Evolutionary conservation across 176 grass and related monocot species (phyloP), one percentile per base, ranked within the genome.

Genomic region (Ensete glaucum): DNA sequence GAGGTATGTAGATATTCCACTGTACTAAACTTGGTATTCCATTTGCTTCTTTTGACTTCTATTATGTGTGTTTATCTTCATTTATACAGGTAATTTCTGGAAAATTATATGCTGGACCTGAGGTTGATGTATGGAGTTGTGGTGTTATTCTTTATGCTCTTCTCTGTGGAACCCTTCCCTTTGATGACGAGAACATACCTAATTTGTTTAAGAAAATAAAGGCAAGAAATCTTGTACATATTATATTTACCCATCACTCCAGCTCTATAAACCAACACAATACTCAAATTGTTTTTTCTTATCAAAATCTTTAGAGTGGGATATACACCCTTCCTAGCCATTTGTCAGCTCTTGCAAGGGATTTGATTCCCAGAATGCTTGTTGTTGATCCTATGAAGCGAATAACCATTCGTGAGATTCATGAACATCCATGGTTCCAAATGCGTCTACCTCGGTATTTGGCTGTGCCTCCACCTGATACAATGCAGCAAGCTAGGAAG

Each of bases 171-270:
- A 91, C 85, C 48, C 80, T 91, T 74, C 89, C 89, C 64, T 91
- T 91, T 83, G 88, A 91, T 78, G 88, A 87, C 50, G 88, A 91
- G 80, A 91, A 91, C 63, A 87, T 91, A n/a, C 88, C 88, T 0
- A 91, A 91, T 60, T 82, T 91, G 62, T 91, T 87, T 82, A 91
- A 87, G 82, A 91, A 91, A 85, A 91, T 91, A 80, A 91, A 91
- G 85, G 88, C 84, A 72, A 85, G 82, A 17, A 80, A 70, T 16
- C 54, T 48, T 81, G 7, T 78, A 53, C 9, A 52, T 64, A 23
- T 2, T 11, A 6, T 53, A 14, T 50, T 56, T 50, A 21, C 5
- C 34, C 5, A 4, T 43, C 25, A 34, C 80, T 65, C 27, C 20
- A 65, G 34, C 11, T 74, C 13, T 9, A 17, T 74, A 58, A 4